These are phyloP conservation scores for Alternaria sp. DNA, from an alignment of 2,329 filamentous ascomycete genomes.

Conservation along the genomic window DNA sequence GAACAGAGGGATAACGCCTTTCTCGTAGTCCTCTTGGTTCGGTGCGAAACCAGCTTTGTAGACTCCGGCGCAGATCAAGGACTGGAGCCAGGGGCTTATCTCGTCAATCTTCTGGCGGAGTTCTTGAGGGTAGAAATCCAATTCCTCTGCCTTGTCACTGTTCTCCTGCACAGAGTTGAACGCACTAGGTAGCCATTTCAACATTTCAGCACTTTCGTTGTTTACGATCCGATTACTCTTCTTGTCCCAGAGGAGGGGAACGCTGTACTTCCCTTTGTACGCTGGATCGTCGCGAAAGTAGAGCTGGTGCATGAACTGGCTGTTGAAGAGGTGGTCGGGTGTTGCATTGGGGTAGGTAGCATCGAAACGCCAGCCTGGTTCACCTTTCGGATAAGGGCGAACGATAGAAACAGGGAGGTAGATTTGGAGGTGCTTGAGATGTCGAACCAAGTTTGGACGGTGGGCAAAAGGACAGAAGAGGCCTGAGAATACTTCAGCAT, in stretches of 20 bases:
- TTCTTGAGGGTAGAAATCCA: constrained; percentile 63
- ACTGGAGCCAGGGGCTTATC: constrained; percentile 63
- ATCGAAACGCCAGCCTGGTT: constrained; percentile 69
- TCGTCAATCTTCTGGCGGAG: constrained; percentile 62
- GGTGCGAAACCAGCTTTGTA: constrained; percentile 69
- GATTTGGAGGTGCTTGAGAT: constrained; percentile 65
- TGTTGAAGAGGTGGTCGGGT: constrained; percentile 66
- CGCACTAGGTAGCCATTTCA: constrained; percentile 65
- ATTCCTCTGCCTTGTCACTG: constrained; percentile 45
- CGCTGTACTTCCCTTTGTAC: constrained; percentile 68
- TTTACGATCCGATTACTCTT: constrained; percentile 65
- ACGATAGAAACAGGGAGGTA: constrained; percentile 67
- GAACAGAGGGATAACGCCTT: constrained; percentile 64
- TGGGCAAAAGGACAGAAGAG: constrained; percentile 73
- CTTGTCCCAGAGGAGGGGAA: constrained; percentile 70
- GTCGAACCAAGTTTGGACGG: constrained; percentile 64
- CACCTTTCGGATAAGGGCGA: constrained; percentile 72
- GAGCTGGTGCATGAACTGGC: constrained; percentile 66
- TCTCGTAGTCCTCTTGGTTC: constrained; percentile 64
- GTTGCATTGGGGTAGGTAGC: constrained; percentile 66
- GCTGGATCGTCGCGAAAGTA: constrained; percentile 68
- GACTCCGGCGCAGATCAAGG: constrained; percentile 66
- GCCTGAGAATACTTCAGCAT: constrained; percentile 47
- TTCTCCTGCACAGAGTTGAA: constrained; percentile 61
- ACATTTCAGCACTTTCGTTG: constrained; percentile 67